phyloP scores from a whole-genome alignment of 768 basidiomycete species.

The Leccinum barrowsii region DNA sequence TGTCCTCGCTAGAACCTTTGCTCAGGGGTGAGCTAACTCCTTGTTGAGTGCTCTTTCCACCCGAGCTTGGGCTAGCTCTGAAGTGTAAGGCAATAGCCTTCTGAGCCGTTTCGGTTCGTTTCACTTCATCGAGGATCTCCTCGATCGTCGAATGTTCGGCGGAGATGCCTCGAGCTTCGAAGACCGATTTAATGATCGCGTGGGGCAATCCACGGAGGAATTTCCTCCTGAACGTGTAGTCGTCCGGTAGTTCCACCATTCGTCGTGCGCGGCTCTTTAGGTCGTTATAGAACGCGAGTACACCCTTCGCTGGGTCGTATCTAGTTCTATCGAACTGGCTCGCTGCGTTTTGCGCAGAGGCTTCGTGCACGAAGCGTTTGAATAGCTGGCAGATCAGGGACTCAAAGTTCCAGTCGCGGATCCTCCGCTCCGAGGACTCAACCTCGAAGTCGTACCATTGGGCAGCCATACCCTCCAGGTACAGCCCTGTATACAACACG shows the following conservation, averaged over 20 bases:
- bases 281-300: background rate
- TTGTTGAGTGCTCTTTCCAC: too few relatives aligned
- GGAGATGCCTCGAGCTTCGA: too few relatives aligned
- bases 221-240: background rate
- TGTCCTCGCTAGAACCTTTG: too few relatives aligned
- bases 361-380: background rate
- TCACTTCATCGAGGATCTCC: too few relatives aligned
- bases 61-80: too few relatives aligned
- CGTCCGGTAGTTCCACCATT: background rate
- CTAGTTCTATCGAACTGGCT: background rate
- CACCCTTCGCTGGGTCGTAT: background rate
- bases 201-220: background rate
- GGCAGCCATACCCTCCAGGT: background rate
- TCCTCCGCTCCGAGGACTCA: background rate
- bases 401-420: background rate
- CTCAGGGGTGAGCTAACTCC: too few relatives aligned
- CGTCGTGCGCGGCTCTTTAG: background rate
- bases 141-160: too few relatives aligned
- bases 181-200: background rate
- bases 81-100: too few relatives aligned
- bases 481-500: too few relatives aligned
- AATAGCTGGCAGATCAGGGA: background rate
- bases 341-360: background rate
- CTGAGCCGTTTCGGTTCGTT: too few relatives aligned
- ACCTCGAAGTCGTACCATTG: background rate